Evolutionary conservation across 2,329 filamentous ascomycete genomes (phyloP), one percentile per base, ranked within the genome.

Genomic region (Colletotrichum tanaceti): DNA sequence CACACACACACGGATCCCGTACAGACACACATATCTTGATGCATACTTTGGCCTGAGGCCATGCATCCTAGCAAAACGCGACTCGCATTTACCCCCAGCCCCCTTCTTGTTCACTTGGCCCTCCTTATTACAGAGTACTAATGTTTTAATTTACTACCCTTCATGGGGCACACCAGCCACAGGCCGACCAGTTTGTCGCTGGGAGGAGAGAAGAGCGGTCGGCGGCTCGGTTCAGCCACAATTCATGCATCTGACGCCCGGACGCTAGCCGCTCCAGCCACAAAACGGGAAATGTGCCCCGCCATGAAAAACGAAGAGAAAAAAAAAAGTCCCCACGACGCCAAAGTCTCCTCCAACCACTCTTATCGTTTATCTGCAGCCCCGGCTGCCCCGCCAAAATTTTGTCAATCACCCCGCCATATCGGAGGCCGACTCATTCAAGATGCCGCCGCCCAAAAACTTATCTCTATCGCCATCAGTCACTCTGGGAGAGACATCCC

Each of bases 351-450:
- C 68, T 70, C 58, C 52, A 53, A 63, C 38, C 59, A 50, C 47
- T 54, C 58, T 65, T 64, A 68, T 64, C 65, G 68, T 61, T 35
- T 63, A 68, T 70, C 68, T 47, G 61, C 57, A 46, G 58, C 49
- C 50, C 32, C 32, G 39, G 58, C 47, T 62, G 59, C 62, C 66
- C 66, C 58, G 59, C 70, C 63, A 71, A 70, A 70, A 70, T 59
- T 63, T 63, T 64, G 44, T 44, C 46, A 61, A 60, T 58, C 62
- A 69, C 66, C 66, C 66, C 66, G 66, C 66, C 62, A 69, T 57
- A 44, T 57, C 66, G 55, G 49, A 53, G 55, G 55, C 50, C 52
- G 60, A 70, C 32, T 68, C 68, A 50, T 41, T 39, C 68, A 61
- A 46, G 47, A 69, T 69, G 66, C 50, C 52, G 49, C 66, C 35